A percentile compares a stretch with the other conserved stretches of the same genome.
Evolutionary conservation across 2,329 filamentous ascomycete genomes (phyloP).

Genomic region (Aspergillus hiratsukae): DNA sequence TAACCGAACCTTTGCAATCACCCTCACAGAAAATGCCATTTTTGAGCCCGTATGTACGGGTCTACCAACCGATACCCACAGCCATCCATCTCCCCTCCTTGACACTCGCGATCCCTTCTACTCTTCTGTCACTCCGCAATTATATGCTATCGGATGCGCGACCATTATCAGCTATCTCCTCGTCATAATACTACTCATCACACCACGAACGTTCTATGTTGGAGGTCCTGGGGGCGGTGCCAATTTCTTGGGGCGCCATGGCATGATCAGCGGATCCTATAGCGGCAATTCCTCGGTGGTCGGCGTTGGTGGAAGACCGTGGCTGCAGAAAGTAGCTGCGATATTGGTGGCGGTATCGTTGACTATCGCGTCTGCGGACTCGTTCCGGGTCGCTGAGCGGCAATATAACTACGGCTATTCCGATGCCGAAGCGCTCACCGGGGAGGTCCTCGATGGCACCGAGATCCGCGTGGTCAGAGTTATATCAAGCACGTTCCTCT

Average conservation of each 20-base stretch:
- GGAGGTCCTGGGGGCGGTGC: slow-evolving; percentile 63
- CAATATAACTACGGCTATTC: slow-evolving; percentile 78
- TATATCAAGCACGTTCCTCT: slow-evolving; percentile 92
- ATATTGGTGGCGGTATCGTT: slow-evolving; percentile 70
- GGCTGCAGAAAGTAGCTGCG: slow-evolving; percentile 75
- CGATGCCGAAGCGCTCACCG: slow-evolving; percentile 71
- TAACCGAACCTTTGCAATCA: slow-evolving; percentile 40
- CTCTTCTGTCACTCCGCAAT: slow-evolving; percentile 85
- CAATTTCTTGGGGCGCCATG: slow-evolving; percentile 73
- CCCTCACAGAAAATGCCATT: slow-evolving; percentile 45
- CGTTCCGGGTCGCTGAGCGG: slow-evolving; percentile 73
- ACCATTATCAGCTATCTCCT: slow-evolving; percentile 90
- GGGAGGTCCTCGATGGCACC: slow-evolving; percentile 73
- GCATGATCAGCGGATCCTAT: slow-evolving; percentile 78
- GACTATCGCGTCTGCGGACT: slow-evolving; percentile 89
- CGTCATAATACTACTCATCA: slow-evolving; percentile 89
- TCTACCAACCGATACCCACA: slow-evolving; percentile 27
- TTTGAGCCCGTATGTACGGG: slow-evolving; percentile 49
- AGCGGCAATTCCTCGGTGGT: slow-evolving; percentile 62
- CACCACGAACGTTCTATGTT: slow-evolving; percentile 87
- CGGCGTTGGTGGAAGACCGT: slow-evolving; percentile 84
- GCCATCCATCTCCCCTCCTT: slow-evolving; percentile 50
- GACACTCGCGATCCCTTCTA: slow-evolving; percentile 85
- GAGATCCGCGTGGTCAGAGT: slow-evolving; percentile 87
- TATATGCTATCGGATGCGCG: slow-evolving; percentile 85